A percentile compares a stretch with the other conserved stretches of the same genome.
These are phyloP conservation scores for Blastomyces percursus DNA, from an alignment of 2,329 filamentous ascomycete species.

Conservation along the genomic window DNA sequence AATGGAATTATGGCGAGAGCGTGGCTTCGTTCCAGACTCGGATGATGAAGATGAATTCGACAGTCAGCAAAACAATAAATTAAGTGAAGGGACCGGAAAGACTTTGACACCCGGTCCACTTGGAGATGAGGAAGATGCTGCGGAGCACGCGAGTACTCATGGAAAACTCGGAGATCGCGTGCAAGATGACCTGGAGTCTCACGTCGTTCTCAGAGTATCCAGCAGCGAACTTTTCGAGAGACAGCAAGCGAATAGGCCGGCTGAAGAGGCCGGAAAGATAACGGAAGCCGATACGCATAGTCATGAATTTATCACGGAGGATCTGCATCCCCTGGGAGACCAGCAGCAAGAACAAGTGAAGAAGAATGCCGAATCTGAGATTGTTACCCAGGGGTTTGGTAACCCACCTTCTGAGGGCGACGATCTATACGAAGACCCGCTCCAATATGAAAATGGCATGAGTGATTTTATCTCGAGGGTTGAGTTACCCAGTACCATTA, in stretches of 20 bases:
- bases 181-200: not conserved
- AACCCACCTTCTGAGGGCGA: not conserved
- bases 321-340: not conserved
- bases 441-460: not conserved
- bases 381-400: not conserved
- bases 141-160: not conserved
- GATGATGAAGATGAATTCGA: conserved; percentile 37
- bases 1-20: conserved; percentile 41
- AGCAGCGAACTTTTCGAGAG: not conserved
- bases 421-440: conserved; percentile 2
- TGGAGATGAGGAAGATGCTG: not conserved
- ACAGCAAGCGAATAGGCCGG: not conserved
- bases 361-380: not conserved
- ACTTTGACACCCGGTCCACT: not conserved
- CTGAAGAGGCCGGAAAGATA: not conserved
- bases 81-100: not conserved
- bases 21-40: conserved; percentile 43
- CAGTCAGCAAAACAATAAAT: conserved; percentile 18
- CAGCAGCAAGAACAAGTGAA: not conserved
- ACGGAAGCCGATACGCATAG: not conserved
- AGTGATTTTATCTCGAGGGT: not conserved
- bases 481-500: not conserved
- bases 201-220: not conserved
- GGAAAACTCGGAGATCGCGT: not conserved
- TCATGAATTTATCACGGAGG: not conserved